Evolutionary conservation across 345 rosid species (phyloP), one percentile per base, ranked within the genome.

Genomic region (Citrus reticulata): DNA sequence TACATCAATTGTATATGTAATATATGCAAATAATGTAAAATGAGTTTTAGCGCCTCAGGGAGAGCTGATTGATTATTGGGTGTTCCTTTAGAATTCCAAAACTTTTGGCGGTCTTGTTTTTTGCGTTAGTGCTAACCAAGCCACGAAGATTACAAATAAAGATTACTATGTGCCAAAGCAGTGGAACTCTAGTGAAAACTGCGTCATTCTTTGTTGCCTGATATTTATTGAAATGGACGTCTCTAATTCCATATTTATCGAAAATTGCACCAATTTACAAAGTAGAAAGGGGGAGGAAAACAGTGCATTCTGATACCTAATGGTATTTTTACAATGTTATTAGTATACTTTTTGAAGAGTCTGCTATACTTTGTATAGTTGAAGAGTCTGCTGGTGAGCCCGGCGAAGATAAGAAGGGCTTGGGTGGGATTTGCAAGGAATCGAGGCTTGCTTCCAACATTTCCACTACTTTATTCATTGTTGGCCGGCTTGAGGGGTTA

Each of bases 1-100:
- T 72, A 40, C 76, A 27, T 61, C 71, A 70, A 80, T 82, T 88
- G 87, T 88, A 79, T 27, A 88, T 82, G 81, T 78, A 75, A 70
- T 82, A 65, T 78, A 60, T 40, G 30, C 77, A 70, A 71, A 77
- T 84, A 81, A 85, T 76, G 77, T 76, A 81, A 83, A 83, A 83
- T 77, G 77, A 79, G 68, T 68, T 59, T 32, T 68, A 32, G 63
- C 68, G 51, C 67, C 75, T n/a, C n/a, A 61, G 27, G 30, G 76
- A 60, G 46, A 32, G 68, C 54, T 71, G 60, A 77, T 40, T 58
- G 51, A 64, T 27, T 46, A 42, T 49, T 42, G 14, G 40, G 13
- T 11, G 42, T 75, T 24, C 9, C 22, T 2, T 59, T 16, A 2
- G 58, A 30, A 60, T 62, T 61, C 42, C 59, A 25, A 9, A 75